A percentile compares a stretch with the other conserved stretches of the same genome.
Evolutionary conservation across 768 basidiomycete genomes (phyloP).

Genomic region (Boletus coccyginus): DNA sequence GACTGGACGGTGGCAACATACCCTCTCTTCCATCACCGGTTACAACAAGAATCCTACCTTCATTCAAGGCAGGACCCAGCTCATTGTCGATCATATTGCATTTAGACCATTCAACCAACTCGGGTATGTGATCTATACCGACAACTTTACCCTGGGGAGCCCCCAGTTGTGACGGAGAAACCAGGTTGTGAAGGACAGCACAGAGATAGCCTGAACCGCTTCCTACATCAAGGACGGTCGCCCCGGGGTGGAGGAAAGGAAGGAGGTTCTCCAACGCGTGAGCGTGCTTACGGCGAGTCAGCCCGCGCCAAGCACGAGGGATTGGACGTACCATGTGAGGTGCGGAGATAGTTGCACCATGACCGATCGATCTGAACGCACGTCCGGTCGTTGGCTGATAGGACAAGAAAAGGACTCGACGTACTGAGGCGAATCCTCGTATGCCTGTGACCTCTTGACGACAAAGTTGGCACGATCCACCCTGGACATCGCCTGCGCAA

Average conservation of each 20-base stretch:
- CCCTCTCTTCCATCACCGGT: conserved; percentile 82
- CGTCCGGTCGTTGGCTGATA: background rate
- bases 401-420: conserved; percentile 27
- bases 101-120: conserved; percentile 69
- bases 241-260: conserved; percentile 64
- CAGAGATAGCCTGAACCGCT: conserved; percentile 84
- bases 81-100: conserved; percentile 69
- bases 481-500: conserved; percentile 58
- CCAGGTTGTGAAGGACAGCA: conserved; percentile 79
- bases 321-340: conserved; percentile 79
- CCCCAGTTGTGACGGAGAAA: conserved; percentile 31
- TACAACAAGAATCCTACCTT: conserved; percentile 58
- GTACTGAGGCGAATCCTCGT: conserved; percentile 77
- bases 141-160: conserved; percentile 57
- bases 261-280: conserved; percentile 80
- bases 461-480: conserved; percentile 76
- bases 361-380: conserved; percentile 59
- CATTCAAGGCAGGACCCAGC: conserved; percentile 50
- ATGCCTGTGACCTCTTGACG: conserved; percentile 47
- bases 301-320: background rate
- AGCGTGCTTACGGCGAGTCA: conserved; percentile 58
- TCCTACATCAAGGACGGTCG: conserved; percentile 85
- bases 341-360: conserved; percentile 91
- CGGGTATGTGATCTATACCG: conserved; percentile 88
- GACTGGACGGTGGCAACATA: conserved; percentile 14